A percentile compares a stretch with the other conserved stretches of the same genome.
Evolutionary conservation across 768 basidiomycete species (phyloP).

Genomic region (Nidula microcarpa): DNA sequence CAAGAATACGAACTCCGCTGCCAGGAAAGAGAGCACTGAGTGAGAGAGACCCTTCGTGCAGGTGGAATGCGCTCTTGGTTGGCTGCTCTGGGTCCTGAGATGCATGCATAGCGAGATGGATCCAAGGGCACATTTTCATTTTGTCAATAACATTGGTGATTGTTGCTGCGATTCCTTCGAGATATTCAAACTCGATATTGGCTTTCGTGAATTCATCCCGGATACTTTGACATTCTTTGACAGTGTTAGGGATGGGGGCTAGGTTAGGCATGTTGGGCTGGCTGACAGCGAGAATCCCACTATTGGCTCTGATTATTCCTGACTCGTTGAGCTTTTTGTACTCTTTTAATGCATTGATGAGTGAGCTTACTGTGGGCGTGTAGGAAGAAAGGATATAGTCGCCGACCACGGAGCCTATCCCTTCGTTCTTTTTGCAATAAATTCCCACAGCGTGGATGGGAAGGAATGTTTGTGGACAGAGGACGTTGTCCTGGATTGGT

Average conservation of each 20-base stretch:
- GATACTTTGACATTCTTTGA: slow-evolving; percentile 3
- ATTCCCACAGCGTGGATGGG: slow-evolving; percentile 33
- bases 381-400: slow-evolving; percentile 16
- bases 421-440: slow-evolving; percentile 10
- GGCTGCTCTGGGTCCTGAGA: slow-evolving; percentile 5
- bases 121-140: slow-evolving; percentile 8
- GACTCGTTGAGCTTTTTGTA: neutral
- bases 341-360: slow-evolving; percentile 1
- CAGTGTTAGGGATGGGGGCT: slow-evolving; percentile 5
- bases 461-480: slow-evolving; percentile 20
- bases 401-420: slow-evolving; percentile 2
- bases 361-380: slow-evolving; percentile 4
- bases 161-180: slow-evolving; percentile 4
- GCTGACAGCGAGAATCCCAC: neutral
- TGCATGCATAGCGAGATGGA: slow-evolving; percentile 13
- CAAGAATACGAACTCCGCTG: slow-evolving; percentile 3
- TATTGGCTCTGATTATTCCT: neutral
- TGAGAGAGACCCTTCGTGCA: slow-evolving; percentile 5
- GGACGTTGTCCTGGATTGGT: no score
- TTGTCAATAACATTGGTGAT: neutral
- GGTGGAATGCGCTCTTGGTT: slow-evolving; percentile 8
- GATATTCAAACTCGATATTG: neutral
- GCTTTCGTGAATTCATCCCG: neutral
- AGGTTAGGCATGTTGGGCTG: neutral
- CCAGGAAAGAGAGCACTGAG: slow-evolving; percentile 6